These are phyloP conservation scores for Fusarium sp. DNA, from an alignment of 2,329 filamentous ascomycete species.

Conservation along the genomic window DNA sequence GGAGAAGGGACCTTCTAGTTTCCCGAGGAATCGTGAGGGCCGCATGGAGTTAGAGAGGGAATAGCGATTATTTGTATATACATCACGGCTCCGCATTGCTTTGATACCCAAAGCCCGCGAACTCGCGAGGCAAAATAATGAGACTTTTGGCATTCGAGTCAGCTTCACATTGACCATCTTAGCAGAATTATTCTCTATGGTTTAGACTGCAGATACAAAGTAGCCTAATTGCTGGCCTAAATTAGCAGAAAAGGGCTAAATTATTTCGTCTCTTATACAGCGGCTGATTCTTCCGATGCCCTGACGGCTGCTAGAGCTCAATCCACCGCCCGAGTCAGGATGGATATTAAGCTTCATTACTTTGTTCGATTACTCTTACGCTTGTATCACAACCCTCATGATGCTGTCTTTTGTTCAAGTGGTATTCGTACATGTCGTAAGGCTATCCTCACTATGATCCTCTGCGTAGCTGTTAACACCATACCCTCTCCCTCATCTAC, in stretches of 20 bases:
- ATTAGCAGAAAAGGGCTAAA: no score
- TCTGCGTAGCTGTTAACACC: constrained; percentile 15
- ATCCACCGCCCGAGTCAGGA: neutral
- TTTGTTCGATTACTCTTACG: neutral
- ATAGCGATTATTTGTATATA: constrained; percentile 39
- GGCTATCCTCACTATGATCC: constrained; percentile 20
- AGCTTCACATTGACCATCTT: neutral
- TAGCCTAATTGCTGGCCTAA: no score
- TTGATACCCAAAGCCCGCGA: constrained; percentile 46
- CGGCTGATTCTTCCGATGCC: no score
- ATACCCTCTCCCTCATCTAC: neutral
- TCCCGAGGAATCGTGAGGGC: neutral
- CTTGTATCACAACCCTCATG: constrained; percentile 2
- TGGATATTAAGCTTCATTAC: neutral
- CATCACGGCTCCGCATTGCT: constrained; percentile 28
- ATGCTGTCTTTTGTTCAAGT: constrained; percentile 16
- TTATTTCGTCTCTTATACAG: no score
- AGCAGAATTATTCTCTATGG: no score
- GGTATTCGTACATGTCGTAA: constrained; percentile 47
- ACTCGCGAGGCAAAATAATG: constrained; percentile 39
- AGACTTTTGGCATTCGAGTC: neutral
- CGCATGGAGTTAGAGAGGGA: constrained; percentile 9
- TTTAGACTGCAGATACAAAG: no score
- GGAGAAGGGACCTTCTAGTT: constrained; percentile 56
- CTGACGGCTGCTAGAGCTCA: neutral